Evolutionary conservation across 768 basidiomycete genomes (phyloP).

Genomic region (Sistotremastrum suecicum): DNA sequence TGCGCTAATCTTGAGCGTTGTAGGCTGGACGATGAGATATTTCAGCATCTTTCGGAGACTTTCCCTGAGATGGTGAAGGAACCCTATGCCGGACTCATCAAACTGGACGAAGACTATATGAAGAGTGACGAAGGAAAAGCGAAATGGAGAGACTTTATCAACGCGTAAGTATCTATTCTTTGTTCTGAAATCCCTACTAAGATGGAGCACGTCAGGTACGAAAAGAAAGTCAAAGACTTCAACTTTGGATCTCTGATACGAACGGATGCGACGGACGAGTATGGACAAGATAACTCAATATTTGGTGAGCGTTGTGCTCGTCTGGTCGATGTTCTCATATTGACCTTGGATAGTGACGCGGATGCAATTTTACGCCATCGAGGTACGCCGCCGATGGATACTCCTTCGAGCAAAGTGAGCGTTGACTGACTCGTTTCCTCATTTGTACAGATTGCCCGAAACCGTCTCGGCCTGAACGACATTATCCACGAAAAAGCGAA

Average conservation of each 20-base stretch:
- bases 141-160: constrained; percentile 82
- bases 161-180: constrained; percentile 29
- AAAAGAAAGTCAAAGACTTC: constrained; percentile 81
- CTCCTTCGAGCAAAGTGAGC: neutral
- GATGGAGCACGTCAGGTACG: constrained; percentile 40
- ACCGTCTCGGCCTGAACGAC: constrained; percentile 84
- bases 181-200: neutral
- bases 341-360: constrained; percentile 35
- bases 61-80: constrained; percentile 63
- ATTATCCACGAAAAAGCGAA: constrained; percentile 70
- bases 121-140: constrained; percentile 82
- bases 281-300: constrained; percentile 85
- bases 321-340: constrained; percentile 2
- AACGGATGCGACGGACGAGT: constrained; percentile 63
- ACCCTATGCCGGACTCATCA: constrained; percentile 26
- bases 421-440: neutral
- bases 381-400: constrained; percentile 31
- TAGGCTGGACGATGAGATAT: constrained; percentile 88
- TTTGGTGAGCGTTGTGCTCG: constrained; percentile 45
- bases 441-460: constrained; percentile 65
- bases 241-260: constrained; percentile 96
- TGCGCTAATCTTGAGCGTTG: constrained; percentile 6
- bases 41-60: constrained; percentile 49
- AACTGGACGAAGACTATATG: constrained; percentile 84
- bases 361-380: constrained; percentile 88